phyloP scores from a whole-genome alignment of 139 green algal genomes.

The Chlamydomonas sp. region DNA sequence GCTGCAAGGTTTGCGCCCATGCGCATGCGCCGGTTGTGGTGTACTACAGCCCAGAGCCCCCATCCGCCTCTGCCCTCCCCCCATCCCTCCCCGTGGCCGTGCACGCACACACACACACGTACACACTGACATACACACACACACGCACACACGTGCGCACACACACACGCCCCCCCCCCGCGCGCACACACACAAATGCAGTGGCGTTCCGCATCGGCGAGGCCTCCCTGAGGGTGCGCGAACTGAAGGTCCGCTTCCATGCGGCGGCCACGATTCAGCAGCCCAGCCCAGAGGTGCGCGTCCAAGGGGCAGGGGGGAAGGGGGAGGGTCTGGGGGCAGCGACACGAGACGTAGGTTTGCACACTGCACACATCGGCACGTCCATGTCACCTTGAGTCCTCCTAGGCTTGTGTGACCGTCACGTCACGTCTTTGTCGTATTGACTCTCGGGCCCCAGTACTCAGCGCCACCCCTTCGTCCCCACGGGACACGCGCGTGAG shows the following conservation, averaged over 20 bases:
- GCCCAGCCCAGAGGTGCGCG: slow-evolving; percentile 52
- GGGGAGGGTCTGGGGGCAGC: background rate
- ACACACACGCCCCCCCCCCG: background rate
- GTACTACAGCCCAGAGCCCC: background rate
- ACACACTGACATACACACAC: too few species aligned
- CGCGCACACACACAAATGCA: slow-evolving; percentile 21
- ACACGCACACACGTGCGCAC: too few species aligned
- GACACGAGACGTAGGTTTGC: background rate
- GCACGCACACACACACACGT: too few species aligned
- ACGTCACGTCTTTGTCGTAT: too few species aligned
- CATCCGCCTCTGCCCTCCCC: background rate
- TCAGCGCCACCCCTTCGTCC: too few species aligned
- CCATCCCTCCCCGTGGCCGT: background rate
- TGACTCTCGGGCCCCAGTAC: too few species aligned
- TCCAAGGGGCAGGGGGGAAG: background rate
- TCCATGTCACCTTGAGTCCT: background rate
- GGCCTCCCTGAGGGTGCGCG: slow-evolving; percentile 55
- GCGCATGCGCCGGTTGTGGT: background rate
- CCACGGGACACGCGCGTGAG: too few species aligned
- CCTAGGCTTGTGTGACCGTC: too few species aligned
- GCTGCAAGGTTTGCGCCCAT: slow-evolving; percentile 67
- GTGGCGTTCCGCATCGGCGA: slow-evolving; percentile 63
- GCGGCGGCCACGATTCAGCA: slow-evolving; percentile 49
- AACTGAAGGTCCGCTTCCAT: slow-evolving; percentile 68
- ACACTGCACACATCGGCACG: background rate